Conservation (phyloP, 352 stramenopile genomes). For the Phytophthora syringae region DNA sequence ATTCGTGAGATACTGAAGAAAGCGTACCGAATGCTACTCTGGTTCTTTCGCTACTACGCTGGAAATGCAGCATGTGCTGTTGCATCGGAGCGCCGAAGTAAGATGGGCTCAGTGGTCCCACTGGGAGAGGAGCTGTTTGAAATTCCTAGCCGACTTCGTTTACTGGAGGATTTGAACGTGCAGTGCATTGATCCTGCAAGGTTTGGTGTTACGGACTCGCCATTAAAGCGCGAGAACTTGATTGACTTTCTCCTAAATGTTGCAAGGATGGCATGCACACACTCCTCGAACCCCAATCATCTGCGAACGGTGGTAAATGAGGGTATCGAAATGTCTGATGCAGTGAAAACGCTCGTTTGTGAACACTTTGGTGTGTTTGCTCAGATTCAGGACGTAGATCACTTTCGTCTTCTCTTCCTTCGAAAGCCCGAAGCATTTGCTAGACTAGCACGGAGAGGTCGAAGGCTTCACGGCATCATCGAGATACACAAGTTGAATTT, state of each 20-base stretch:
- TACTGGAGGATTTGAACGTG: constrained; percentile 75
- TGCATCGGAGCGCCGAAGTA: constrained; percentile 14
- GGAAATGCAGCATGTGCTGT: constrained; percentile 26
- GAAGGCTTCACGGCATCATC: constrained; percentile 39
- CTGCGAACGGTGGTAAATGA: constrained; percentile 52
- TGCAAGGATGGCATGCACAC: constrained; percentile 52
- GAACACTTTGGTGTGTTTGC: constrained; percentile 67
- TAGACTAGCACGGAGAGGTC: neutral
- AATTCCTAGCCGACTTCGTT: constrained; percentile 48
- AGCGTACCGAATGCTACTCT: constrained; percentile 66
- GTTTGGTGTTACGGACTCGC: constrained; percentile 55
- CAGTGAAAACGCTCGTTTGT: constrained; percentile 52
- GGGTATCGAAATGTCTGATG: constrained; percentile 67
- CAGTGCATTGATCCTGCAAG: constrained; percentile 49
- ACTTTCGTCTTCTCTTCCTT: constrained; percentile 71
- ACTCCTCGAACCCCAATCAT: constrained; percentile 40
- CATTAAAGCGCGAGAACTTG: constrained; percentile 53
- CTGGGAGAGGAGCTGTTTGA: constrained; percentile 48
- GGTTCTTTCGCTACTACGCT: constrained; percentile 70
- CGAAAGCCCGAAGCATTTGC: constrained; percentile 11
- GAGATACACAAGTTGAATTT: constrained; percentile 41
- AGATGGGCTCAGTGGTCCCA: neutral
- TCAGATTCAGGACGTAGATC: constrained; percentile 65
- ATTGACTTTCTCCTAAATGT: constrained; percentile 58
- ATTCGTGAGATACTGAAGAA: constrained; percentile 49